These are phyloP conservation scores for Mychonastes homosphaera DNA, from an alignment of 139 green algal species.

Conservation along the genomic window DNA sequence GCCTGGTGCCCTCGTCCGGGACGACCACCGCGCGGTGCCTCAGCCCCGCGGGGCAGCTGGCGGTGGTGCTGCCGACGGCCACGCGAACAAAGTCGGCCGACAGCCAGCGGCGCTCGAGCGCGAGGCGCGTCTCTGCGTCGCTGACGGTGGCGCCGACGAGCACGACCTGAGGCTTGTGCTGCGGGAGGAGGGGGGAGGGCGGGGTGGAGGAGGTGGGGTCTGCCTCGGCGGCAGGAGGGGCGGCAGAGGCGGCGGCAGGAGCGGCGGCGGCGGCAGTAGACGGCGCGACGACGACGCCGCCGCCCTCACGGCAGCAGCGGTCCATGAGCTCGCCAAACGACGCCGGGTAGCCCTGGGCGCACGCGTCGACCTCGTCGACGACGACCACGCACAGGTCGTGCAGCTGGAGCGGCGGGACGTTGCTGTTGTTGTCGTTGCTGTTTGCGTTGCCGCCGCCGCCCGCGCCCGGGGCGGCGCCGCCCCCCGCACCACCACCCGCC, in stretches of 20 bases:
- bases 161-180: slow-evolving; percentile 47
- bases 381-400: slow-evolving; percentile 25
- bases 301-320: too few relatives aligned
- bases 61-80: slow-evolving; percentile 12
- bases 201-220: too few relatives aligned
- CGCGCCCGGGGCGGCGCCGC: background rate
- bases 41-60: slow-evolving; percentile 29
- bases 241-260: too few relatives aligned
- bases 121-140: slow-evolving; percentile 23
- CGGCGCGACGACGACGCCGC: too few relatives aligned
- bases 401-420: slow-evolving; percentile 5
- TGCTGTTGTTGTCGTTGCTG: too few relatives aligned
- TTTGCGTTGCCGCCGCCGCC: too few relatives aligned
- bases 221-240: too few relatives aligned
- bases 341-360: slow-evolving; percentile 26
- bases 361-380: slow-evolving; percentile 50
- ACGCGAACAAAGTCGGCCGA: background rate
- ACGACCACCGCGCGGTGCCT: slow-evolving; percentile 35
- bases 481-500: too few relatives aligned
- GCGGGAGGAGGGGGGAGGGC: too few relatives aligned
- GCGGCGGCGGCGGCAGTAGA: too few relatives aligned
- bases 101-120: slow-evolving; percentile 40
- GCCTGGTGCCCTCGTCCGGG: slow-evolving; percentile 16
- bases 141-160: slow-evolving; percentile 62
- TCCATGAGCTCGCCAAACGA: slow-evolving; percentile 42